These are phyloP conservation scores for Alternaria novae-zelandiae DNA, from an alignment of 2,329 filamentous ascomycete genomes.

Conservation along the genomic window DNA sequence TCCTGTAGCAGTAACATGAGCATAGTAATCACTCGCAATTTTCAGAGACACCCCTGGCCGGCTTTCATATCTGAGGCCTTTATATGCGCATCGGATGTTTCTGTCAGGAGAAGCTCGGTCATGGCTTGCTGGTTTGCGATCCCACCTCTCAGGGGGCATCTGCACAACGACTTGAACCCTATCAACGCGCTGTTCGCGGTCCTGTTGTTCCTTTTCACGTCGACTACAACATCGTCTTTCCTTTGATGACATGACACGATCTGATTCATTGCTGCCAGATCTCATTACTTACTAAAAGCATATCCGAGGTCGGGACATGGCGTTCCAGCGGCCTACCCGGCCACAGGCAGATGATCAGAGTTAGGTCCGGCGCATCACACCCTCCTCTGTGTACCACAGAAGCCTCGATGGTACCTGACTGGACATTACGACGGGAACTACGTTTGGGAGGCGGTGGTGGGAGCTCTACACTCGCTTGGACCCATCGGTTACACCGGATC, in stretches of 20 bases:
- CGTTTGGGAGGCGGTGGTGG: constrained; percentile 17
- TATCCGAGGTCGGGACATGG: background rate
- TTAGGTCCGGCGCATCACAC: background rate
- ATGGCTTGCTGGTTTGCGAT: background rate
- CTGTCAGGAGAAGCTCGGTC: constrained; percentile 38
- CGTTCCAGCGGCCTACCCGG: background rate
- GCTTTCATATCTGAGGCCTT: background rate
- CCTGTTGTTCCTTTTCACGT: background rate
- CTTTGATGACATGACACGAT: background rate
- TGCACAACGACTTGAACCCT: background rate
- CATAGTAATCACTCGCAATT: constrained; percentile 15
- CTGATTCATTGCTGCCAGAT: background rate
- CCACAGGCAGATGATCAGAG: background rate
- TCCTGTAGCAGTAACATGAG: constrained; percentile 15
- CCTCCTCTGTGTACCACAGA: background rate
- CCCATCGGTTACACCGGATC: constrained; percentile 41
- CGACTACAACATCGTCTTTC: background rate
- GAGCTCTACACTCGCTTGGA: constrained; percentile 23
- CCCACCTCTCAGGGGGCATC: background rate
- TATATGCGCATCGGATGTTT: background rate
- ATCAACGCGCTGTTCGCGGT: background rate
- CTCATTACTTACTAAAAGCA: background rate
- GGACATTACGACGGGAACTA: background rate
- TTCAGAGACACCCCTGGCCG: constrained; percentile 8
- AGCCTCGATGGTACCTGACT: background rate